phyloP scores from a whole-genome alignment of 1,284 basidiomycete species.

The Trichosporon coremiiforme region DNA sequence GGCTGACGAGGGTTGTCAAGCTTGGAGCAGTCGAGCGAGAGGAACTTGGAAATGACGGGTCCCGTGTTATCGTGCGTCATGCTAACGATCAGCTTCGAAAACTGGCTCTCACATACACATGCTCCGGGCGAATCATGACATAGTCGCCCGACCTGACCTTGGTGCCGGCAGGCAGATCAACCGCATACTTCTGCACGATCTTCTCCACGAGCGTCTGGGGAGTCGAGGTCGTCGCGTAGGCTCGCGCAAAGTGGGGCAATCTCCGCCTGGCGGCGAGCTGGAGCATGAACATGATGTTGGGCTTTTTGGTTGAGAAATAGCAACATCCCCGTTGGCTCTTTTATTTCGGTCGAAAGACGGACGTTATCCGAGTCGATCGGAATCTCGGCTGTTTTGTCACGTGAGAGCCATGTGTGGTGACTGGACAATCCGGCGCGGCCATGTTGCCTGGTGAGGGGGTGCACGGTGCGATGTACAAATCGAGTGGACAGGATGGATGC shows the following conservation, averaged over 20 bases:
- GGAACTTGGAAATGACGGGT: conserved; percentile 95
- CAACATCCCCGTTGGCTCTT: background rate
- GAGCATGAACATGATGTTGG: conserved; percentile 12
- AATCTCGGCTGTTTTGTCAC: background rate
- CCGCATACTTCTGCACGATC: conserved; percentile 95
- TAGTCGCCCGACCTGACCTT: conserved; percentile 93
- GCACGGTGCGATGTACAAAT: too few species aligned
- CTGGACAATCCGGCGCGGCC: too few species aligned
- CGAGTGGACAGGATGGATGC: too few species aligned
- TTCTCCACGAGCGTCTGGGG: conserved; percentile 96
- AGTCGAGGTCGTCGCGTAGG: conserved; percentile 47
- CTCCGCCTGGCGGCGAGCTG: conserved; percentile 2
- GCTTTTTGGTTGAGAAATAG: conserved; percentile 13
- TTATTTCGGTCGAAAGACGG: conserved; percentile 5
- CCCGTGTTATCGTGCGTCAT: conserved; percentile 99
- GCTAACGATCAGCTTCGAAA: conserved; percentile 36
- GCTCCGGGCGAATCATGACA: conserved; percentile 96
- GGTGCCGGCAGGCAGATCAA: conserved; percentile 75
- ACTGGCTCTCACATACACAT: conserved; percentile 64
- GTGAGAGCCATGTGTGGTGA: background rate
- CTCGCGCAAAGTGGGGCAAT: conserved; percentile 16
- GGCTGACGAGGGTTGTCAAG: conserved; percentile 74
- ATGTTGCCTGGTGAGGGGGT: too few species aligned
- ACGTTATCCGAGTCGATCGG: conserved; percentile 17
- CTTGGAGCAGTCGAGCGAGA: conserved; percentile 86